phyloP scores from a whole-genome alignment of 2,329 filamentous ascomycete genomes.

The Ceratocystis colombiana region DNA sequence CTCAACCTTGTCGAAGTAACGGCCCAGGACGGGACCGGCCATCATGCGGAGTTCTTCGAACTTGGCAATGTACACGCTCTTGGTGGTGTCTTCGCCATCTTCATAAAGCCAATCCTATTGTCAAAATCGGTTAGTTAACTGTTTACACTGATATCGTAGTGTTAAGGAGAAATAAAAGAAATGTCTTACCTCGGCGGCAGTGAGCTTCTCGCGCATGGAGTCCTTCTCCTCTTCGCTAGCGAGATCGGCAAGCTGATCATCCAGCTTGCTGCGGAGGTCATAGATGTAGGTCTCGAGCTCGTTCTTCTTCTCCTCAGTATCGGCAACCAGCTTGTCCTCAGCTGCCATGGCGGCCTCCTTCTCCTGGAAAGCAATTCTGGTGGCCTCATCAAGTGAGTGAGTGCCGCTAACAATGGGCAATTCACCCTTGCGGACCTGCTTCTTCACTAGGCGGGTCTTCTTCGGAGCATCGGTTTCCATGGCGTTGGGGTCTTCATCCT shows the following conservation, averaged over 20 bases:
- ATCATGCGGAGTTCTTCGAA: conserved; percentile 88
- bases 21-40: conserved; percentile 82
- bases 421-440: conserved; percentile 96
- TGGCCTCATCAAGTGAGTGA: conserved; percentile 59
- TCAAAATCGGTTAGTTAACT: conserved; percentile 12
- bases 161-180: neutral
- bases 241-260: conserved; percentile 81
- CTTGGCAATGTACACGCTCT: conserved; percentile 89
- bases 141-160: neutral
- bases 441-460: conserved; percentile 96
- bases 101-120: conserved; percentile 93
- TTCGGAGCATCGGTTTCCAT: conserved; percentile 41
- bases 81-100: conserved; percentile 87
- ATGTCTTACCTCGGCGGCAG: conserved; percentile 66
- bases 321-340: conserved; percentile 96
- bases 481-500: conserved; percentile 47
- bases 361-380: conserved; percentile 62
- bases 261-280: conserved; percentile 88
- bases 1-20: conserved; percentile 91
- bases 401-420: conserved; percentile 78
- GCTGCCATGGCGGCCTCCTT: conserved; percentile 85
- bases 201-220: conserved; percentile 73
- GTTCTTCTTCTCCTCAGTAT: conserved; percentile 99
- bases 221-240: conserved; percentile 87
- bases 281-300: conserved; percentile 97